Percentiles rank a stretch among this genome's conserved stretches.
These are phyloP conservation scores for Sedum album DNA, from an alignment of 164 flowering plant genomes.

Conservation along the genomic window DNA sequence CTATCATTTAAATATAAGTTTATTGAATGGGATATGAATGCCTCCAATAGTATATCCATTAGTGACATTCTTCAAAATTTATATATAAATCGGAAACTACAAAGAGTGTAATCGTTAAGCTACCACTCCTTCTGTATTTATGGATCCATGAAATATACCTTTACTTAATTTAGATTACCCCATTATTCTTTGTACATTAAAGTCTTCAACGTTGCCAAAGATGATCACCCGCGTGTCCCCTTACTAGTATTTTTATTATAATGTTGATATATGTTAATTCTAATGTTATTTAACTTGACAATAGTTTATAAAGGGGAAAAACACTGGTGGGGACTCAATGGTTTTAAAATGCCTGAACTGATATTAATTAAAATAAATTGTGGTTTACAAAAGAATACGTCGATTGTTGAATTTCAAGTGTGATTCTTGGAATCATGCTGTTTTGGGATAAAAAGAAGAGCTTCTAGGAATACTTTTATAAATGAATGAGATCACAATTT, in stretches of 20 bases:
- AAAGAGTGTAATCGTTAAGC: no score
- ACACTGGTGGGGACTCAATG: background rate
- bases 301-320: background rate
- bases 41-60: background rate
- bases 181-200: background rate
- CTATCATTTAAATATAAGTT: no score
- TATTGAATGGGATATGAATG: no score
- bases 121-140: no score
- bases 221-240: background rate
- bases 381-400: background rate
- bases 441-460: no score
- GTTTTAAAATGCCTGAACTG: background rate
- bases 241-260: background rate
- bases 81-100: no score
- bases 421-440: no score
- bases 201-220: background rate
- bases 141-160: no score
- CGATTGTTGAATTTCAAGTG: no score
- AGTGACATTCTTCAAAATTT: background rate
- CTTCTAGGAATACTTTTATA: no score
- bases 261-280: background rate
- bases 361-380: background rate
- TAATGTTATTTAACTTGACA: background rate
- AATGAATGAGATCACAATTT: no score
- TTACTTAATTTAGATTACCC: background rate